phyloP scores from a whole-genome alignment of 805 yeast species.

The Torulaspora maleeae region DNA sequence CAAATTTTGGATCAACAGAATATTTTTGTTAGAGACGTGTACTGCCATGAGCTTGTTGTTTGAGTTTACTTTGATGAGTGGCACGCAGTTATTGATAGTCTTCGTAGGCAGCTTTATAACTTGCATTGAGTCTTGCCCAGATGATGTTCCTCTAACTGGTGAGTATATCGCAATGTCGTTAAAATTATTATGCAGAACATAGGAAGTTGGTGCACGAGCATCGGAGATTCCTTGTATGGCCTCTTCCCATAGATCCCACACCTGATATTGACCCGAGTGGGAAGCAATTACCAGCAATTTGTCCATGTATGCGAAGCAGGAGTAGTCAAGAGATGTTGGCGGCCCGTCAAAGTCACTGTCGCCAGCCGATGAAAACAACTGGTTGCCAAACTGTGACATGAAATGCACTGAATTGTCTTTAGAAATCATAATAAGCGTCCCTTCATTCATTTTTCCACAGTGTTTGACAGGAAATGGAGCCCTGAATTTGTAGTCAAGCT shows the following conservation, averaged over 20 bases:
- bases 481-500: conserved; percentile 13
- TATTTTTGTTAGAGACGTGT: conserved; percentile 31
- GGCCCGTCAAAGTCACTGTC: conserved; percentile 7
- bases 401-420: conserved; percentile 22
- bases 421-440: conserved; percentile 22
- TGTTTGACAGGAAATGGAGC: conserved; percentile 17
- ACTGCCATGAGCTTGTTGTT: conserved; percentile 26
- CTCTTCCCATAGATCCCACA: conserved; percentile 32
- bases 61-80: conserved; percentile 24
- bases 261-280: conserved; percentile 23
- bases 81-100: conserved; percentile 29
- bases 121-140: conserved; percentile 21
- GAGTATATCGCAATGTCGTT: conserved; percentile 32
- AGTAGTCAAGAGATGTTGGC: conserved; percentile 9
- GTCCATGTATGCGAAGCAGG: conserved; percentile 18
- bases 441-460: conserved; percentile 21
- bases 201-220: conserved; percentile 21
- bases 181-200: conserved; percentile 23
- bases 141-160: conserved; percentile 22
- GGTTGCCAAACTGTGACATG: conserved; percentile 29
- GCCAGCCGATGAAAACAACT: conserved; percentile 23
- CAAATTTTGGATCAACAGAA: conserved; percentile 29
- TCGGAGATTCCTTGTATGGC: conserved; percentile 19
- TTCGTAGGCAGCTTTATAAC: conserved; percentile 31
- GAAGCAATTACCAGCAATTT: conserved; percentile 17